These are phyloP conservation scores for Chrysanthemum lavandulifolium DNA, from an alignment of 129 eudicot species.

Conservation along the genomic window DNA sequence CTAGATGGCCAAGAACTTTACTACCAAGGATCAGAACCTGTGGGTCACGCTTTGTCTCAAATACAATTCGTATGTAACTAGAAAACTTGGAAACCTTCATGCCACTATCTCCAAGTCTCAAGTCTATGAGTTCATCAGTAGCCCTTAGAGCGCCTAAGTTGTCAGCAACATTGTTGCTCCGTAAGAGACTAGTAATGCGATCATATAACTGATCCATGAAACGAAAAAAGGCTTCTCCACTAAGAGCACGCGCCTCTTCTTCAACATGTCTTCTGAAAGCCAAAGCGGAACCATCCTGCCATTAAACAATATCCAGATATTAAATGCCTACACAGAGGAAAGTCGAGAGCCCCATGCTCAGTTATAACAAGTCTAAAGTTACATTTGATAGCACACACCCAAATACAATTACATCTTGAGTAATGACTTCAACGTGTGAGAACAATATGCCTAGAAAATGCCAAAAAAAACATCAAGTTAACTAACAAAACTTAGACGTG, in stretches of 20 bases:
- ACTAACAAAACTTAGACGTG: too few relatives aligned
- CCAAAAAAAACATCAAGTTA: too few relatives aligned
- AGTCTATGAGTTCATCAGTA: constrained; percentile 83
- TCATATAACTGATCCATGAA: constrained; percentile 95
- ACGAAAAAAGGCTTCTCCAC: constrained; percentile 90
- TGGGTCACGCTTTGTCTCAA: constrained; percentile 86
- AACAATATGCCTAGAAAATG: too few relatives aligned
- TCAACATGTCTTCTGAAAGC: constrained; percentile 77
- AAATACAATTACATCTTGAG: too few relatives aligned
- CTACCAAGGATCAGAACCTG: constrained; percentile 80
- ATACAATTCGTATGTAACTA: constrained; percentile 75
- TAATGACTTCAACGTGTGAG: too few relatives aligned
- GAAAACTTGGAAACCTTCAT: constrained; percentile 86
- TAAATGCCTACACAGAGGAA: background rate
- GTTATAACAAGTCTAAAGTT: too few relatives aligned
- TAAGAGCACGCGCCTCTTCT: constrained; percentile 88
- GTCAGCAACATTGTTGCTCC: constrained; percentile 80
- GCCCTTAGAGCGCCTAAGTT: constrained; percentile 96
- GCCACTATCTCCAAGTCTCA: constrained; percentile 86
- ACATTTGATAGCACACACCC: too few relatives aligned
- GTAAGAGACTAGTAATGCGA: constrained; percentile 67
- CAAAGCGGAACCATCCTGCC: constrained; percentile 87
- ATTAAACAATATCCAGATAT: constrained; percentile 17
- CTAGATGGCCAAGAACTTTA: constrained; percentile 91
- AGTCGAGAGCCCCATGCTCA: too few relatives aligned